Conservation (phyloP, 2,329 filamentous ascomycete genomes). For the Alternaria gaisen region DNA sequence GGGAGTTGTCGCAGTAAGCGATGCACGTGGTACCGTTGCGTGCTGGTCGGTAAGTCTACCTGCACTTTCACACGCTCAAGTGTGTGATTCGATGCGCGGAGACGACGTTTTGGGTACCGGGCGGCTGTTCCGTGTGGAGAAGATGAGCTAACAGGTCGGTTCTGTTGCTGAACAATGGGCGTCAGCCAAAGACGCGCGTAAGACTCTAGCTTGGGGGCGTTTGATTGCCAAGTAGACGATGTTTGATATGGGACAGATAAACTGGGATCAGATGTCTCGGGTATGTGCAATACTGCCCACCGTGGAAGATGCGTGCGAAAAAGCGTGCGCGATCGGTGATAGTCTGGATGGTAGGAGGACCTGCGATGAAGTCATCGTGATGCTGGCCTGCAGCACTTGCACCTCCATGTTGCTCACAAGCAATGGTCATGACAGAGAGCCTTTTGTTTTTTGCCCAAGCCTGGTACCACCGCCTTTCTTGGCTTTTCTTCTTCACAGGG, state of each 20-base stretch:
- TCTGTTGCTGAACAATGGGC: slow-evolving; percentile 17
- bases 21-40: slow-evolving; percentile 5
- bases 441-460: too few relatives aligned
- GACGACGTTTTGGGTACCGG: slow-evolving; percentile 8
- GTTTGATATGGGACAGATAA: slow-evolving; percentile 4
- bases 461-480: not conserved
- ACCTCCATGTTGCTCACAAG: not conserved
- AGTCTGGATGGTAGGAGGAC: not conserved
- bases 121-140: slow-evolving; percentile 14
- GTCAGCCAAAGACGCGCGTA: slow-evolving; percentile 17
- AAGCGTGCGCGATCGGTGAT: not conserved
- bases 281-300: slow-evolving; percentile 1
- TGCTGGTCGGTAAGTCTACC: not conserved
- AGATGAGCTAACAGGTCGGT: slow-evolving; percentile 18
- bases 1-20: slow-evolving; percentile 7
- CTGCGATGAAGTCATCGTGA: slow-evolving; percentile 16
- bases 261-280: slow-evolving; percentile 4
- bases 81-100: slow-evolving; percentile 7
- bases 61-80: not conserved
- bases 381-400: not conserved
- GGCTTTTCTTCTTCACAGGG: too few relatives aligned
- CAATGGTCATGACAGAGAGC: not conserved
- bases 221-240: slow-evolving; percentile 2
- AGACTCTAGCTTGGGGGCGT: slow-evolving; percentile 16
- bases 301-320: not conserved